Percentiles rank a stretch among this genome's conserved stretches.
Conservation (phyloP, 768 basidiomycete genomes). For the Mycena belliarum region DNA sequence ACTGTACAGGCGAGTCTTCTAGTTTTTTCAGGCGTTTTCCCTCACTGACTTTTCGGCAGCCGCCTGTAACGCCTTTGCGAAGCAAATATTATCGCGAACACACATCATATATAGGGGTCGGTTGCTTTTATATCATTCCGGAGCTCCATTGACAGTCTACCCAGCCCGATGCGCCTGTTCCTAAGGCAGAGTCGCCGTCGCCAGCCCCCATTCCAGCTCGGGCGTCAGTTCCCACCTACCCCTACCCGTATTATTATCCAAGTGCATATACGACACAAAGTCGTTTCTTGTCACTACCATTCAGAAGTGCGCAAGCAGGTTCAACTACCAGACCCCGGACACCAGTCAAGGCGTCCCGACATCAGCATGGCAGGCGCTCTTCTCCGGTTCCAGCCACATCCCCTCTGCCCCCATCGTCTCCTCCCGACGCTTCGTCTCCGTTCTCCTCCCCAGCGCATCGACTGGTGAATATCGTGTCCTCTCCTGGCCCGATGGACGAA, state of each 20-base stretch:
- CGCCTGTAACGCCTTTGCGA: conserved; percentile 59
- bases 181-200: conserved; percentile 29
- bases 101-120: conserved; percentile 35
- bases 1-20: conserved; percentile 40
- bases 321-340: conserved; percentile 48
- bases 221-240: conserved; percentile 16
- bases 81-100: conserved; percentile 64
- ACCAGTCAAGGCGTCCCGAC: conserved; percentile 36
- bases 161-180: conserved; percentile 8
- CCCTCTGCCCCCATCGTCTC: conserved; percentile 62
- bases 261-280: conserved; percentile 27
- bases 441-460: conserved; percentile 61
- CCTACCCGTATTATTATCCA: conserved; percentile 41
- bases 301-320: conserved; percentile 32
- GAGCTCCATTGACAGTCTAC: background rate
- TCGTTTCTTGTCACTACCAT: conserved; percentile 27
- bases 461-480: conserved; percentile 77
- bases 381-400: conserved; percentile 38
- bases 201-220: conserved; percentile 24
- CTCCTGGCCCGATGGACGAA: conserved; percentile 77
- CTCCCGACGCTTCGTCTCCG: conserved; percentile 52
- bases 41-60: conserved; percentile 10
- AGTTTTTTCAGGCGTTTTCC: conserved; percentile 32
- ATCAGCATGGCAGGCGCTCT: conserved; percentile 35
- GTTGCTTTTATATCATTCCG: background rate